Base-by-base conservation (phyloP, 257 asterid genomes). In the Salvia splendens region DNA sequence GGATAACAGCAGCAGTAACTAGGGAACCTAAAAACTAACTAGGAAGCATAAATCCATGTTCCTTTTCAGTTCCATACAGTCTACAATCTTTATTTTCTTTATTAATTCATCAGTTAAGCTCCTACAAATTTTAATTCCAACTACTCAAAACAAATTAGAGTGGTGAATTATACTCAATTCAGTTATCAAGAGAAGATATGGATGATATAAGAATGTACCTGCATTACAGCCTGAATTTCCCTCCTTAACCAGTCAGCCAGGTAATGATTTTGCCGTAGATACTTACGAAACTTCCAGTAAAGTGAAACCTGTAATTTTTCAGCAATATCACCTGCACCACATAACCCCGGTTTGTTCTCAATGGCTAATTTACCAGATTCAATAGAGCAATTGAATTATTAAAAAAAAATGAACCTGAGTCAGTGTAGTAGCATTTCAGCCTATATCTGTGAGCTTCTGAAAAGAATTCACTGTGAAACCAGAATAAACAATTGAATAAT, bases 371-470 rank as follows among this genome's bases (percentile, higher is more conserved):
- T 20, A 56, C 38, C 64, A 41, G 52, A 41, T 17, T 45, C 47
- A 38, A 77, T 24, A 48, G n/a, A 40, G 75, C 46, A 42, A 55
- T n/a, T 30, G 6, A 61, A 56, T 40, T 40, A n/a, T n/a, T n/a
- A n/a, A 5, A 46, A 56, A 69, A 15, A 45, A 43, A 4, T 50
- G n/a, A n/a, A 88, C 97, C 97, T 76, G 91, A 77, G 64, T 84
- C 78, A 24, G 81, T 73, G 68, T 86, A 85, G 82, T 88, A 91
- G 83, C 92, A 84, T 76, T 81, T 85, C 56, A 88, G 75, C 74
- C 97, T 83, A 70, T 84, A 88, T 56, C 87, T 83, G 84, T 88
- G 97, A 55, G 85, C 81, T 71, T 78, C 80, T 14, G 97, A 78
- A 72, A 84, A 86, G 82, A 86, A 91, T 12, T 40, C 78, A 64